A percentile compares a stretch with the other conserved stretches of the same genome.
Conservation (phyloP, 495 filamentous ascomycete species). For the Parathielavia hyrcaniae region DNA sequence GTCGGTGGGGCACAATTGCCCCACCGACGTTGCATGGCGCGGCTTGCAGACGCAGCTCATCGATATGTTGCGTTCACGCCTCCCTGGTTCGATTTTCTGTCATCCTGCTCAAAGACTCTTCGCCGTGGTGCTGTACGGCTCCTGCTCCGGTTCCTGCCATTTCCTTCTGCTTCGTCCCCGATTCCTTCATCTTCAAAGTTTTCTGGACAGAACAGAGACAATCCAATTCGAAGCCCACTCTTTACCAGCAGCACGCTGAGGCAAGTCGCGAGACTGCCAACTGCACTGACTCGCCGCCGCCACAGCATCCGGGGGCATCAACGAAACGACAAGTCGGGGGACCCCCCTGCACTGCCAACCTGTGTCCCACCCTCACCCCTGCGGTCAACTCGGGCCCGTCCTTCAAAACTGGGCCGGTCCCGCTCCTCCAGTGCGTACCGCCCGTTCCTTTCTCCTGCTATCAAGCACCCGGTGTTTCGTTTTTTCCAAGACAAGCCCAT, state of each 20-base stretch:
- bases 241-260: background rate
- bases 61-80: conserved; percentile 14
- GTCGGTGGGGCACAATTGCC: conserved; percentile 7
- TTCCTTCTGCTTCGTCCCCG: background rate
- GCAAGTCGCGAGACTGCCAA: background rate
- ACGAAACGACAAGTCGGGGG: background rate
- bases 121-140: conserved; percentile 5
- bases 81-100: conserved; percentile 5
- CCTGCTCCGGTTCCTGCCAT: conserved; percentile 9
- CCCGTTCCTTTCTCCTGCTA: conserved; percentile 22
- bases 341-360: background rate
- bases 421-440: conserved; percentile 19
- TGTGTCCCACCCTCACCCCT: conserved; percentile 5
- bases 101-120: conserved; percentile 9
- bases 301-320: conserved; percentile 2
- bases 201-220: background rate
- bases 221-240: background rate
- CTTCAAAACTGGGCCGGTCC: conserved; percentile 30
- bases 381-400: conserved; percentile 13
- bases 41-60: conserved; percentile 14
- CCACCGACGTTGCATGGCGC: conserved; percentile 18
- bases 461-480: conserved; percentile 23
- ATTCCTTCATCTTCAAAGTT: background rate
- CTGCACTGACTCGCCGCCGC: conserved; percentile 6
- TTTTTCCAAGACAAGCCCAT: conserved; percentile 19